A percentile compares a stretch with the other conserved stretches of the same genome.
Conservation (phyloP, 768 basidiomycete species). For the Auricularia cornea region DNA sequence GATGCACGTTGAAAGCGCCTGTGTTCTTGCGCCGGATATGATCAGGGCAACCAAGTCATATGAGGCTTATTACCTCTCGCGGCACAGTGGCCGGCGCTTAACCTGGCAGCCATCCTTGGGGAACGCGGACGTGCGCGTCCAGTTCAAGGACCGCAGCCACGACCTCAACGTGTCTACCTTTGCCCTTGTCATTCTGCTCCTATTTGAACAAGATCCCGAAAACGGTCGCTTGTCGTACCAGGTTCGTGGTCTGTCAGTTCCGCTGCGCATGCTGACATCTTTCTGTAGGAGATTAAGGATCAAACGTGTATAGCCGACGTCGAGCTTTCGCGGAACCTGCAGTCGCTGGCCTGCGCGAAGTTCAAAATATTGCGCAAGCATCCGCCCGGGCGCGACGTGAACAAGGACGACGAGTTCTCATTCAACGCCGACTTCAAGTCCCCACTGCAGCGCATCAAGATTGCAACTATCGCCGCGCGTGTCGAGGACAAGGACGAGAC, state of each 20-base stretch:
- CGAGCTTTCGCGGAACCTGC: conserved; percentile 87
- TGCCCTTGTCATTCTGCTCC: conserved; percentile 75
- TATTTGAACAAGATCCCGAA: conserved; percentile 68
- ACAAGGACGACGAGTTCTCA: conserved; percentile 69
- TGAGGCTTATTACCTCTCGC: conserved; percentile 80
- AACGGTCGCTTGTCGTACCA: conserved; percentile 69
- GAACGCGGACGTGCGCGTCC: conserved; percentile 77
- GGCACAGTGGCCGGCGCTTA: conserved; percentile 82
- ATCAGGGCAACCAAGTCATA: conserved; percentile 63
- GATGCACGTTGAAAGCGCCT: conserved; percentile 50
- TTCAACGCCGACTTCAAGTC: conserved; percentile 80
- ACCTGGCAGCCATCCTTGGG: conserved; percentile 90
- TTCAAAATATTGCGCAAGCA: conserved; percentile 88
- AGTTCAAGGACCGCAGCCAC: conserved; percentile 72
- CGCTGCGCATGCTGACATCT: background rate
- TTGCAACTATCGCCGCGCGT: conserved; percentile 78
- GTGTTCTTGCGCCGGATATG: conserved; percentile 60
- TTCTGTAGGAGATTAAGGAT: conserved; percentile 69
- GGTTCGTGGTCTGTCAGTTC: conserved; percentile 38
- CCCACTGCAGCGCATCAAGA: conserved; percentile 86
- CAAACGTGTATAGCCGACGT: conserved; percentile 63
- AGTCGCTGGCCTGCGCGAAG: conserved; percentile 93
- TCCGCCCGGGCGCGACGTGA: conserved; percentile 79
- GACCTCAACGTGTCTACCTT: conserved; percentile 92
- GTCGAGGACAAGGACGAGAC: conserved; percentile 83